Percentiles rank a stretch among this genome's conserved stretches.
phyloP scores from a whole-genome alignment of 1,284 basidiomycete species.

The Lentinus polychrous region DNA sequence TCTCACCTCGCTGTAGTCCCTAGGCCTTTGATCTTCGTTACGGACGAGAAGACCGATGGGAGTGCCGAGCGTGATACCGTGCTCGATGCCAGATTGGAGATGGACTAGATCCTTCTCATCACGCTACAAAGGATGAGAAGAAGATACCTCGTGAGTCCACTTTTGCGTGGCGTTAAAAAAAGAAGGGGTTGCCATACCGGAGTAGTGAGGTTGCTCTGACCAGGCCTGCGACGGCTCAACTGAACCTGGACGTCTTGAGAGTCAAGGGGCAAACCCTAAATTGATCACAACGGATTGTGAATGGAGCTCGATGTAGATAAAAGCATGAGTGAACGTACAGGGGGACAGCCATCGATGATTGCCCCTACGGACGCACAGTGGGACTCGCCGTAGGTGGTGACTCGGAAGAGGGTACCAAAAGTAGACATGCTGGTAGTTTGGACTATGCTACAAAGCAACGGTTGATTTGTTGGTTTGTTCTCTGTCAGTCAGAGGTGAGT shows the following conservation, averaged over 20 bases:
- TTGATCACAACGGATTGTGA: background rate
- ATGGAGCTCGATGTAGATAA: background rate
- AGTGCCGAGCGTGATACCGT: slow-evolving; percentile 93
- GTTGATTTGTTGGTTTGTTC: background rate
- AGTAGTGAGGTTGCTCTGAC: slow-evolving; percentile 95
- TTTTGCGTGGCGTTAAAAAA: slow-evolving; percentile 2
- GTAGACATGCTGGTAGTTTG: slow-evolving; percentile 67
- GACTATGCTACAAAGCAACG: background rate
- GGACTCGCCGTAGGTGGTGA: slow-evolving; percentile 97
- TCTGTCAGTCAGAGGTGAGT: background rate
- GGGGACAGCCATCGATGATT: slow-evolving; percentile 96
- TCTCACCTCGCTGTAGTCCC: slow-evolving; percentile 85
- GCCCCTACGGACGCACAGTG: slow-evolving; percentile 97
- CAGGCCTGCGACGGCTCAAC: slow-evolving; percentile 87
- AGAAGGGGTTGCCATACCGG: slow-evolving; percentile 51
- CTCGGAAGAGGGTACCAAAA: slow-evolving; percentile 86
- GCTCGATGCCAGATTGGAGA: slow-evolving; percentile 92
- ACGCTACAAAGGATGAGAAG: slow-evolving; percentile 48
- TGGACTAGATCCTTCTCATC: slow-evolving; percentile 96
- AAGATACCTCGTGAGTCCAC: background rate
- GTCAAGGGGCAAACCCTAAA: slow-evolving; percentile 76
- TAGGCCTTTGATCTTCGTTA: slow-evolving; percentile 97
- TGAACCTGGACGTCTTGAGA: slow-evolving; percentile 88
- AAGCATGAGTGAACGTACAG: slow-evolving; percentile 44
- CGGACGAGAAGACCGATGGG: slow-evolving; percentile 94